Evolutionary conservation across 768 basidiomycete species (phyloP).

Genomic region (Clitopilus passeckerianus): DNA sequence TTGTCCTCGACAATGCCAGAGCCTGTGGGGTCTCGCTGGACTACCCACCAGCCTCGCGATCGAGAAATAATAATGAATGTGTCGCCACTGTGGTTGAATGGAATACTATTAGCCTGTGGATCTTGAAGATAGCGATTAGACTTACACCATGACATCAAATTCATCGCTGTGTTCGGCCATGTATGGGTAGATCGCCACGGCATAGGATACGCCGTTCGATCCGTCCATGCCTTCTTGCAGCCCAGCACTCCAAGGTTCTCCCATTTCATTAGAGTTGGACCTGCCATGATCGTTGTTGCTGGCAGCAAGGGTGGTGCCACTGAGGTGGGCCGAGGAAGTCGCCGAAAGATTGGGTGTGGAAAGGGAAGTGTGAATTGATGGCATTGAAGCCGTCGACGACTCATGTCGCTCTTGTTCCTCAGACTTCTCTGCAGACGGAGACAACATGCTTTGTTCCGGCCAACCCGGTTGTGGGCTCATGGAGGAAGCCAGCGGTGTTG

Average conservation of each 20-base stretch:
- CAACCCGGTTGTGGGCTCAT: constrained; percentile 69
- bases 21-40: constrained; percentile 89
- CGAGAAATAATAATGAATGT: constrained; percentile 91
- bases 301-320: constrained; percentile 22
- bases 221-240: constrained; percentile 38
- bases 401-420: constrained; percentile 27
- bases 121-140: constrained; percentile 12
- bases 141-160: constrained; percentile 95
- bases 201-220: constrained; percentile 75
- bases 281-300: constrained; percentile 19
- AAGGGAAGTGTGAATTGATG: not conserved
- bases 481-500: constrained; percentile 48
- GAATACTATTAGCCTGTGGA: constrained; percentile 5
- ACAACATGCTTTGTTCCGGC: constrained; percentile 63
- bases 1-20: constrained; percentile 75
- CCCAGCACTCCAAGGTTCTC: constrained; percentile 15
- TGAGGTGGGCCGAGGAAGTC: constrained; percentile 17
- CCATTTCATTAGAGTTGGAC: constrained; percentile 11
- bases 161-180: constrained; percentile 99
- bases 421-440: constrained; percentile 43
- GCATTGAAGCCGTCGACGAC: constrained; percentile 19
- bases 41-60: constrained; percentile 99
- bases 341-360: constrained; percentile 4
- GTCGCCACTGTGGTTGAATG: constrained; percentile 58
- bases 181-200: constrained; percentile 98